Evolutionary conservation across 345 rosid genomes (phyloP).

Genomic region (Noccaea caerulescens): DNA sequence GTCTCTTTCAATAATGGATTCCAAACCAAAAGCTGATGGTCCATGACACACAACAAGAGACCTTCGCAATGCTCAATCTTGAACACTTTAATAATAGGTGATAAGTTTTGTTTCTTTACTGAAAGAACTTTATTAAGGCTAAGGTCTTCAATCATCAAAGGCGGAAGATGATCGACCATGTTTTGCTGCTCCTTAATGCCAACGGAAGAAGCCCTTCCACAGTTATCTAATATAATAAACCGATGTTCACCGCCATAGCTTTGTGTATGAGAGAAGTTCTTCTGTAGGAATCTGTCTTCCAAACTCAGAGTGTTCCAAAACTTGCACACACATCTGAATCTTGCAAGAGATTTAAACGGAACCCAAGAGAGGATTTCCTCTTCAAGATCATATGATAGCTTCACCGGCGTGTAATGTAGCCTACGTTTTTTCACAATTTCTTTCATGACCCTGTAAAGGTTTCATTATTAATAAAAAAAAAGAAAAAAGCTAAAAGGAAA

Average conservation of each 20-base stretch:
- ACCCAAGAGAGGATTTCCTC: background rate
- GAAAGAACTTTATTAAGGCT: background rate
- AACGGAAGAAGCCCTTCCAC: background rate
- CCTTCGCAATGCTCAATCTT: background rate
- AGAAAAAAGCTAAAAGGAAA: too few species aligned
- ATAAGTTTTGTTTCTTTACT: too few species aligned
- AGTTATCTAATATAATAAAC: background rate
- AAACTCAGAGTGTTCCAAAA: conserved; percentile 1
- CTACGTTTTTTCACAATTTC: too few species aligned
- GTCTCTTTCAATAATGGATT: background rate
- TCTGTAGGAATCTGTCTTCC: background rate
- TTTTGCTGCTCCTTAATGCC: too few species aligned
- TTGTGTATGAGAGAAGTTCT: background rate
- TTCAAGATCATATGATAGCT: conserved; percentile 3
- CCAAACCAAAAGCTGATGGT: background rate
- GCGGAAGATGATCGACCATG: background rate
- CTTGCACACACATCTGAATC: background rate
- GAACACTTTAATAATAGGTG: too few species aligned
- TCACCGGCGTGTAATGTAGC: background rate
- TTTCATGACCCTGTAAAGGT: too few species aligned
- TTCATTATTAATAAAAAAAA: too few species aligned
- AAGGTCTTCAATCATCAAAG: background rate
- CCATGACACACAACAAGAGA: conserved; percentile 12
- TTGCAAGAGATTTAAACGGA: background rate
- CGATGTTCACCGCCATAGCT: background rate